Evolutionary conservation across 495 filamentous ascomycete species (phyloP), one percentile per base, ranked within the genome.

Genomic region (Xylaria curta): DNA sequence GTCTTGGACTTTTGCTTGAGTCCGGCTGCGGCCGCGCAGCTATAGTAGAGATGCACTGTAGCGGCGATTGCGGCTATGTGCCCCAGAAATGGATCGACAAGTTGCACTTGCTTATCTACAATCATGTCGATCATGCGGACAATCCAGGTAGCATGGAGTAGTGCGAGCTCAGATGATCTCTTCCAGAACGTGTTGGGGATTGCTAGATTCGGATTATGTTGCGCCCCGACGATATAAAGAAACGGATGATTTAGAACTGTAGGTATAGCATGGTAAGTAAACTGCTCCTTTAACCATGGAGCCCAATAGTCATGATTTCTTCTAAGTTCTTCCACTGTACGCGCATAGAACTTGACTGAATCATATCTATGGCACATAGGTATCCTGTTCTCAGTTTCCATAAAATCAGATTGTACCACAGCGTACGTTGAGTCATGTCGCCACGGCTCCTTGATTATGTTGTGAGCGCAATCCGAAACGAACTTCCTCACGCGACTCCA

Each of bases 81-180:
- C 24, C 81, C 82, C 51, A 85, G 82, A 73, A 84, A 85, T 0
- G 83, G 83, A 66, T 85, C 83, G 19, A 82, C 81, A 3, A 85
- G 72, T 46, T 79, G 78, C 68, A 85, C 73, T 47, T 84, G 78
- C 76, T 83, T 84, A 36, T 85, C 83, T 6, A 79, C 75, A 9
- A 84, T 81, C 83, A 85, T 85, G 66, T 85, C 83, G 58, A 85
- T 84, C 75, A 85, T 78, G n/a, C 83, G 82, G 31, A 85, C 83
- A 58, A 85, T 75, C 83, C 83, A 85, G 9, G 83, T 85, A 4
- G 82, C 82, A 65, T 85, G 83, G 4, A 85, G 71, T 17, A 85
- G 69, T 17, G 83, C 83, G 9, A 84, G 72, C 72, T 85, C 83
- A 0, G 83, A 85, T 3, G 82, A 84, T 24, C 83, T 69, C 51